These are phyloP conservation scores for Coemansia sp. DNA, from an alignment of 192 early-diverging fungal genomes.

Conservation along the genomic window DNA sequence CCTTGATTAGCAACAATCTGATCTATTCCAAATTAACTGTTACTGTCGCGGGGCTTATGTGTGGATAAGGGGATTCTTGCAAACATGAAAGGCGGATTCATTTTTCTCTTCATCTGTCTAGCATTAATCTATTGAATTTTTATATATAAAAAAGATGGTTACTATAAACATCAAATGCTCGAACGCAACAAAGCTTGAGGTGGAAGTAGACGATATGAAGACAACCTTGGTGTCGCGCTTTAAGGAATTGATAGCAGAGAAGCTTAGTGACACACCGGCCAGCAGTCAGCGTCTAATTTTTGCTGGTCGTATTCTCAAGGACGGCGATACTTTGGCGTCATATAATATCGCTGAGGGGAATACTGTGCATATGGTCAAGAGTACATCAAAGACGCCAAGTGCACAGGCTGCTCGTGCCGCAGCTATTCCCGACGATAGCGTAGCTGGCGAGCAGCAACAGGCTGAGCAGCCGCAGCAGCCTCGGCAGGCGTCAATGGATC, in stretches of 20 bases:
- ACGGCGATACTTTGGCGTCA: slow-evolving; percentile 68
- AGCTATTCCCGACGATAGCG: slow-evolving; percentile 24
- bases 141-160: neutral
- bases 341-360: slow-evolving; percentile 87
- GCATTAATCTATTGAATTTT: neutral
- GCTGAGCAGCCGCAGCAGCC: neutral
- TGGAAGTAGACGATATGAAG: slow-evolving; percentile 27
- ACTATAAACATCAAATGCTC: slow-evolving; percentile 13
- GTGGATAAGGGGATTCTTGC: neutral
- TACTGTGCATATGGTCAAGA: slow-evolving; percentile 91
- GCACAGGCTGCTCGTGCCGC: slow-evolving; percentile 10
- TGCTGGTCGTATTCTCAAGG: slow-evolving; percentile 92
- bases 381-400: slow-evolving; percentile 51
- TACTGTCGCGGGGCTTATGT: neutral
- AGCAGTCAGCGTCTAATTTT: slow-evolving; percentile 86
- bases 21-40: neutral
- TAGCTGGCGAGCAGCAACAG: neutral
- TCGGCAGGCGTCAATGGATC: neutral
- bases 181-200: neutral
- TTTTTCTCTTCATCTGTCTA: neutral
- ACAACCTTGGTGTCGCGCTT: slow-evolving; percentile 67
- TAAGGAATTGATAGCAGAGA: slow-evolving; percentile 71
- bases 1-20: neutral
- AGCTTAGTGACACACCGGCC: slow-evolving; percentile 61
- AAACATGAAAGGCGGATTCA: neutral